Conservation (phyloP, 495 filamentous ascomycete genomes). For the Penicillium pancosmium region DNA sequence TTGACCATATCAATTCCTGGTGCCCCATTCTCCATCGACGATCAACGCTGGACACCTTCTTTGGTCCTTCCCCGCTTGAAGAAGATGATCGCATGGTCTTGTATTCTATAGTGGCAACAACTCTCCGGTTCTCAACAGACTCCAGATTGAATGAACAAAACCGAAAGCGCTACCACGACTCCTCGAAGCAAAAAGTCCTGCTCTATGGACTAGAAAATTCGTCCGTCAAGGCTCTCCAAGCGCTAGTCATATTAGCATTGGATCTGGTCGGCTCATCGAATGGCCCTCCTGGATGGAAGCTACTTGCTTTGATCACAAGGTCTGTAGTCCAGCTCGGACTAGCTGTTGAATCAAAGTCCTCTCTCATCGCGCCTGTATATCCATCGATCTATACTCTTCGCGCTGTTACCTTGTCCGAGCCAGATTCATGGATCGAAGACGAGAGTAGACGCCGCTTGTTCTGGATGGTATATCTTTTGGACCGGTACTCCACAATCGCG, state of each 20-base stretch:
- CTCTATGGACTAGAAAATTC: conserved; percentile 85
- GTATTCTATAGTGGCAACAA: conserved; percentile 85
- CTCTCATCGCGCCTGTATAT: conserved; percentile 71
- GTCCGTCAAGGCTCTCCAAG: conserved; percentile 83
- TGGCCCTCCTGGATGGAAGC: conserved; percentile 85
- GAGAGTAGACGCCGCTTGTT: conserved; percentile 81
- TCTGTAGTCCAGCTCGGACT: conserved; percentile 84
- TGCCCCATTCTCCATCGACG: conserved; percentile 85
- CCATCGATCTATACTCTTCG: conserved; percentile 83
- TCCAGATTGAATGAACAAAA: conserved; percentile 68
- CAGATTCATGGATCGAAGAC: conserved; percentile 85
- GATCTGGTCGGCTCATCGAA: conserved; percentile 80
- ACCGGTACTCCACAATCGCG: conserved; percentile 84
- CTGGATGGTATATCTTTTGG: conserved; percentile 91
- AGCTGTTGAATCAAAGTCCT: conserved; percentile 76
- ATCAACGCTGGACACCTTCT: conserved; percentile 78
- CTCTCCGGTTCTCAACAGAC: conserved; percentile 79
- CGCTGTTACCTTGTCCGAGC: conserved; percentile 78
- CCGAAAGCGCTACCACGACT: conserved; percentile 71
- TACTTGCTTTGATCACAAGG: conserved; percentile 82
- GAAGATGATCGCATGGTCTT: conserved; percentile 81
- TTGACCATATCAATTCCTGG: conserved; percentile 89
- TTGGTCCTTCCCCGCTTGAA: conserved; percentile 71
- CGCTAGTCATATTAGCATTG: conserved; percentile 78
- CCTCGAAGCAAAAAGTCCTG: conserved; percentile 82